Evolutionary conservation across 106 monocot genomes (phyloP).

Genomic region (Gastrodia elata): DNA sequence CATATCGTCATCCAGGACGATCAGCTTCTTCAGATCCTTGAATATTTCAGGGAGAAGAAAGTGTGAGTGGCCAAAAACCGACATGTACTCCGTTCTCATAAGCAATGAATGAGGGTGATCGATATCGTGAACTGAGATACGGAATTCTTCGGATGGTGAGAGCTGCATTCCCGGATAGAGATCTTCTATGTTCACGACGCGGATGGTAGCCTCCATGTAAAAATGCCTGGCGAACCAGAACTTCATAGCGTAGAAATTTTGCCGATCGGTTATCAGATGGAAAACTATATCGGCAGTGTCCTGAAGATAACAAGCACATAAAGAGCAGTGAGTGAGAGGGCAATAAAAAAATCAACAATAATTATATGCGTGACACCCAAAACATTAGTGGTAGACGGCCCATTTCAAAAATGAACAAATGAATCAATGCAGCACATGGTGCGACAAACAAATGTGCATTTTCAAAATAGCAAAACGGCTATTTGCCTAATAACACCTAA

Average conservation of each 20-base stretch:
- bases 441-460: too few relatives aligned
- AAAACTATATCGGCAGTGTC: slow-evolving; percentile 57
- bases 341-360: too few relatives aligned
- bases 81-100: slow-evolving; percentile 13
- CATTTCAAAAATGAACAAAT: too few relatives aligned
- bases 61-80: slow-evolving; percentile 10
- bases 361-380: too few relatives aligned
- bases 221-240: slow-evolving; percentile 58
- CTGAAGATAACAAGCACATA: slow-evolving; percentile 19
- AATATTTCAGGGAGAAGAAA: slow-evolving; percentile 7
- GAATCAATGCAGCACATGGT: too few relatives aligned
- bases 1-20: too few relatives aligned
- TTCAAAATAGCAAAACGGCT: too few relatives aligned
- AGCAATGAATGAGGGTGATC: slow-evolving; percentile 7
- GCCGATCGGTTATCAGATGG: slow-evolving; percentile 61
- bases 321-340: background rate
- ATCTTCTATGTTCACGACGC: slow-evolving; percentile 59
- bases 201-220: slow-evolving; percentile 37
- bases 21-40: too few relatives aligned
- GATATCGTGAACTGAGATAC: slow-evolving; percentile 30
- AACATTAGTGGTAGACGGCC: too few relatives aligned
- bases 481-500: too few relatives aligned
- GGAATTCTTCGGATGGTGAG: slow-evolving; percentile 65
- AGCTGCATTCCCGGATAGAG: slow-evolving; percentile 20
- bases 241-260: slow-evolving; percentile 80